Evolutionary conservation across 257 asterid species (phyloP).

Genomic region (Hygrophila difformis): DNA sequence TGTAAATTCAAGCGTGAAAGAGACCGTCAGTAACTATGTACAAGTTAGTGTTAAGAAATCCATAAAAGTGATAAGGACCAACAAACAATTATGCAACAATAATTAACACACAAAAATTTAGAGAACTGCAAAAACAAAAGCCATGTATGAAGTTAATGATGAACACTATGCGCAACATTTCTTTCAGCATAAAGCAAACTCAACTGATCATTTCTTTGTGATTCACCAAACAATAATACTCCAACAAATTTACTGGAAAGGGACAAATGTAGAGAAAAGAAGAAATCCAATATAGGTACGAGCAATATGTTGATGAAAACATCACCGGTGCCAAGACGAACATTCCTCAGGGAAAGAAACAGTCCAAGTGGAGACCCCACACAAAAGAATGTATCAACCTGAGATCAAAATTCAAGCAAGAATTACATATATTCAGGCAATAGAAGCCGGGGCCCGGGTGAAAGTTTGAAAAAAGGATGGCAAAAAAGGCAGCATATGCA

Average conservation of each 20-base stretch:
- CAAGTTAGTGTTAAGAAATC: neutral
- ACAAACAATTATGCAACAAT: too few relatives aligned
- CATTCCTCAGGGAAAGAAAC: conserved; percentile 89
- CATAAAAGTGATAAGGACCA: neutral
- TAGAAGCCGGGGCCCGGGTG: too few relatives aligned
- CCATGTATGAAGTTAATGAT: too few relatives aligned
- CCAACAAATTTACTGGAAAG: conserved; percentile 17
- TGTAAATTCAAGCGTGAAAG: neutral
- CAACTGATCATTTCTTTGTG: too few relatives aligned
- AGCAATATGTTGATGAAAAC: conserved; percentile 34
- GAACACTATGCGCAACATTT: neutral
- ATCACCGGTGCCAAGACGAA: conserved; percentile 91
- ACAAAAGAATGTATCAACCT: conserved; percentile 96
- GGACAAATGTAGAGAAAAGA: conserved; percentile 5
- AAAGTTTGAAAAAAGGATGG: too few relatives aligned
- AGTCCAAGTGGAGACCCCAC: conserved; percentile 98
- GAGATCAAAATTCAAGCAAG: conserved; percentile 24
- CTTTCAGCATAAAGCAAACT: too few relatives aligned
- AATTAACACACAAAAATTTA: too few relatives aligned
- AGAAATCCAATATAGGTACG: conserved; percentile 67
- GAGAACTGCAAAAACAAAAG: too few relatives aligned
- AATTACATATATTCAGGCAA: too few relatives aligned
- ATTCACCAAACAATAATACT: neutral
- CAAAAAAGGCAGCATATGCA: conserved; percentile 1
- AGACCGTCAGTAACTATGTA: conserved; percentile 22